These are phyloP conservation scores for Hypoxylon sp. DNA, from an alignment of 2,329 filamentous ascomycete species.

Conservation along the genomic window DNA sequence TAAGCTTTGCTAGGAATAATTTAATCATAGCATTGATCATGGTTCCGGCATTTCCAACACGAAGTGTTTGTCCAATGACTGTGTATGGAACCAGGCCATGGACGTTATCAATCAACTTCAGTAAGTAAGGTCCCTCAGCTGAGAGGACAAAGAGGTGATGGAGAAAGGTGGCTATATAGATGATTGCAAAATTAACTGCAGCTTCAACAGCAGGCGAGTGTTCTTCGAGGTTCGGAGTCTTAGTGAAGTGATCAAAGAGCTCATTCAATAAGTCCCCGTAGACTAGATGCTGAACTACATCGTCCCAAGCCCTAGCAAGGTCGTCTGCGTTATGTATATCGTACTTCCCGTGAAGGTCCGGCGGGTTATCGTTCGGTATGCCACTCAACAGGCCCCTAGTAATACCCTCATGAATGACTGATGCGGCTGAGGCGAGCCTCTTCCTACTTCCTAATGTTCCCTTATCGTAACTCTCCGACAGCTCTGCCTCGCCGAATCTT, in stretches of 20 bases:
- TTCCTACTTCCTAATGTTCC: conserved; percentile 80
- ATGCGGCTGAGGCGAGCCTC: conserved; percentile 78
- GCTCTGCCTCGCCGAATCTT: conserved; percentile 74
- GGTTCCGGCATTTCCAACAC: conserved; percentile 81
- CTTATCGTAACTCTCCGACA: conserved; percentile 87
- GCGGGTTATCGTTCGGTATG: conserved; percentile 54
- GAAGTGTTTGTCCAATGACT: conserved; percentile 78
- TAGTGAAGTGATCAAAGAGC: conserved; percentile 71
- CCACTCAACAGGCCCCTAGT: conserved; percentile 76
- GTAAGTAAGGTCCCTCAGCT: conserved; percentile 79
- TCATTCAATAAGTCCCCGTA: conserved; percentile 77
- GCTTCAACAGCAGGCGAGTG: conserved; percentile 73
- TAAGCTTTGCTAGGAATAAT: conserved; percentile 82
- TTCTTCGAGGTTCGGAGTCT: conserved; percentile 72
- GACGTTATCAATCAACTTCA: conserved; percentile 77
- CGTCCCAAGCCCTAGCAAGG: conserved; percentile 74
- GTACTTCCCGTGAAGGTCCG: conserved; percentile 60
- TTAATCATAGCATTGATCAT: conserved; percentile 84
- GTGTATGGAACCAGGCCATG: conserved; percentile 80
- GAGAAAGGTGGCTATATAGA: conserved; percentile 77
- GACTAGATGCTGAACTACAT: conserved; percentile 74
- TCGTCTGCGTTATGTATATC: conserved; percentile 71
- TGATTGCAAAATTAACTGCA: conserved; percentile 68
- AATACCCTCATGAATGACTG: conserved; percentile 77
- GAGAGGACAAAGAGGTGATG: conserved; percentile 81